A percentile compares a stretch with the other conserved stretches of the same genome.
These are phyloP conservation scores for Cornus suecica DNA, from an alignment of 148 eudicot genomes.

Conservation along the genomic window DNA sequence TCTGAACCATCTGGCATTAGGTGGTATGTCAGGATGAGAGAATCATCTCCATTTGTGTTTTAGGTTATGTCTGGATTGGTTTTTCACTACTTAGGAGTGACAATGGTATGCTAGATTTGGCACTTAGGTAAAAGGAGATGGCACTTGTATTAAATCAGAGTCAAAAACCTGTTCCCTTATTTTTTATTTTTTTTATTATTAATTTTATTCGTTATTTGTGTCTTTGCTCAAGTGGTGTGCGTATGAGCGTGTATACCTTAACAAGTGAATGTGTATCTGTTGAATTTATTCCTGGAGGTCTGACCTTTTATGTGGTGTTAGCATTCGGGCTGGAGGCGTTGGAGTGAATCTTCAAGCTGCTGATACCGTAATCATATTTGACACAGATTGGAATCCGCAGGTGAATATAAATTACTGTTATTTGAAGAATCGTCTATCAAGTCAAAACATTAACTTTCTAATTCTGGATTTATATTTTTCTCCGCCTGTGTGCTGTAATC, in stretches of 20 bases:
- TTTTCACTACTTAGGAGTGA: neutral
- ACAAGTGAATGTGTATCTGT: neutral
- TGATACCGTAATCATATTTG: constrained; percentile 98
- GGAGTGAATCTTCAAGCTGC: constrained; percentile 99
- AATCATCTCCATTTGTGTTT: neutral
- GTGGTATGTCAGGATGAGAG: neutral
- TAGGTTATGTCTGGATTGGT: neutral
- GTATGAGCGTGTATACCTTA: neutral
- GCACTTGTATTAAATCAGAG: neutral
- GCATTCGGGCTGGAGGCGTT: constrained; percentile 99
- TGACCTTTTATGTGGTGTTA: constrained; percentile 24
- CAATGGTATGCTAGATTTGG: neutral
- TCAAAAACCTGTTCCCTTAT: neutral
- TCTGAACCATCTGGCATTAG: neutral
- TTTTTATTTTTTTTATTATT: too few relatives aligned
- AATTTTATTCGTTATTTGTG: too few relatives aligned
- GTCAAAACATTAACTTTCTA: neutral
- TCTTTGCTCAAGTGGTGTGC: neutral
- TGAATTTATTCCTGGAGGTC: neutral
- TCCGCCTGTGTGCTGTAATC: constrained; percentile 2
- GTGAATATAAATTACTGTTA: constrained; percentile 25
- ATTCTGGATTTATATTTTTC: neutral
- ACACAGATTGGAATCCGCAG: constrained; percentile 99
- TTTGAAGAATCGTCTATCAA: neutral
- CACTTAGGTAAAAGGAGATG: neutral